phyloP scores from a whole-genome alignment of 2,329 filamentous ascomycete genomes.

The Davidsoniella eucalypti region DNA sequence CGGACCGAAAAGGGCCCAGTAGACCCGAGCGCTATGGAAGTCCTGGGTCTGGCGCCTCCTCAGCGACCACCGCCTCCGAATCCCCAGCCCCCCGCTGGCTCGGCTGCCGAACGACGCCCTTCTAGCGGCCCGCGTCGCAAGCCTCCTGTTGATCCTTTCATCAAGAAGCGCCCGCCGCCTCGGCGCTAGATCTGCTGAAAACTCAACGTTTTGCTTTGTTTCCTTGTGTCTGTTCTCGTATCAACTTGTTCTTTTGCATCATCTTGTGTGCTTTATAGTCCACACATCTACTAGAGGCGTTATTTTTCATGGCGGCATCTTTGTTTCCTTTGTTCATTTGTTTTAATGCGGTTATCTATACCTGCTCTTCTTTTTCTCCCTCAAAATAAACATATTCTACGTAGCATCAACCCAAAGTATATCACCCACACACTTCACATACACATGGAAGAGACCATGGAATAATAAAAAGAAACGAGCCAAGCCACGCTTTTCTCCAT shows the following conservation, averaged over 20 bases:
- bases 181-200: conserved; percentile 3
- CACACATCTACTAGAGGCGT: neutral
- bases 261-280: no score
- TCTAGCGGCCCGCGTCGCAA: conserved; percentile 22
- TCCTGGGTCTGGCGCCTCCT: conserved; percentile 31
- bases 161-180: conserved; percentile 22
- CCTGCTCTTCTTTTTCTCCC: no score
- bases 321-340: neutral
- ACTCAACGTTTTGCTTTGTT: neutral
- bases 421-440: no score
- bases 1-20: conserved; percentile 13
- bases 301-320: neutral
- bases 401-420: no score
- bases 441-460: no score
- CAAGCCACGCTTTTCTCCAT: no score
- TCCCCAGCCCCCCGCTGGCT: neutral
- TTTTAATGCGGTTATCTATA: neutral
- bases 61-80: conserved; percentile 23
- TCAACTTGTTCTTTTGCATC: no score
- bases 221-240: neutral
- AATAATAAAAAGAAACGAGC: no score
- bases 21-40: conserved; percentile 37
- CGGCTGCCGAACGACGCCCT: neutral
- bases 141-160: conserved; percentile 28
- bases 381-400: no score